These are phyloP conservation scores for grape (Vitis vinifera) DNA, from an alignment of 164 flowering plant genomes.

Conservation along the genomic window ASM3070453v1 NC_081818.1:5976501-5977000, in stretches of 20 bases:
- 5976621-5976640: too few species aligned
- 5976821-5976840: slow-evolving; percentile 67
- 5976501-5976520: too few species aligned
- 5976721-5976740: too few species aligned
- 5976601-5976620: too few species aligned
- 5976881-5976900: slow-evolving; percentile 99
- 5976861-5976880: slow-evolving; percentile 95
- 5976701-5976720: too few species aligned
- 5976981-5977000: slow-evolving; percentile 87
- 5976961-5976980: slow-evolving; percentile 99
- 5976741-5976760: too few species aligned
- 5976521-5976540: too few species aligned
- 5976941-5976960: slow-evolving; percentile 44
- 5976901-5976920: slow-evolving; percentile 97
- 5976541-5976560: too few species aligned
- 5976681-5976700: not conserved
- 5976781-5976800: slow-evolving; percentile 92
- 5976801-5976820: slow-evolving; percentile 71
- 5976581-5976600: too few species aligned
- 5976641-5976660: too few species aligned
- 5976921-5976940: slow-evolving; percentile 69
- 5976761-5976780: not conserved
- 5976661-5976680: too few species aligned
- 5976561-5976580: too few species aligned
- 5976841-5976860: slow-evolving; percentile 93